Evolutionary conservation across 176 grass and related monocot genomes (phyloP), one percentile per base, ranked within the genome.

Genomic region (Echinochloa phyllopogon): DNA sequence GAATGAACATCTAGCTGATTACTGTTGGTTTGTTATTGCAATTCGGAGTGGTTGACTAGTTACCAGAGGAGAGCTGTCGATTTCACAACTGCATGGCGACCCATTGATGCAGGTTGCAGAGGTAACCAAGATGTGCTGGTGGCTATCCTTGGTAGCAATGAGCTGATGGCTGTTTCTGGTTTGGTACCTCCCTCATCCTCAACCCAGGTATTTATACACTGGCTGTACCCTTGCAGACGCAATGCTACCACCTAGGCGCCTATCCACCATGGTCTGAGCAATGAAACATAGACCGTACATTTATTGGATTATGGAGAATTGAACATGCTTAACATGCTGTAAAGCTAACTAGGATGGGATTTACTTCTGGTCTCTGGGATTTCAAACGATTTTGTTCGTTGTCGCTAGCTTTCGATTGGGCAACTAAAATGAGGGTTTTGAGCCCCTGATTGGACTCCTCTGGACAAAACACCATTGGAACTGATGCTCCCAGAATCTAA

Each of bases 181-280:
- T 63, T 83, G 80, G 61, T 80, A 75, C 38, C 60, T 80, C 37
- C 75, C 74, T 61, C 68, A 8, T 75, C 51, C 84, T 44, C 41
- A 79, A 21, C 49, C 42, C 69, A 61, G 53, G 69, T 91, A 87
- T 87, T 76, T 91, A 91, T 91, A 87, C 73, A 55, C 38, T 57
- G 44, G 42, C 4, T 67, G 59, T 33, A 52, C 59, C 75, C 15
- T 66, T 83, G 47, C 69, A 58, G 48, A 41, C 47, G 29, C 84
- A 78, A 37, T 51, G 73, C 23, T 10, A 39, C 50, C 41, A 62
- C 67, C 40, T n/a, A 41, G 21, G 37, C 38, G 42, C 37, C 41
- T n/a, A 41, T 42, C 52, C 55, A 59, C 37, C 41, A 84, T 37
- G 17, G 23, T 74, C 18, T 56, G 25, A 12, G 59, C 42, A 14